Evolutionary conservation across 208 protist species (phyloP).

Genomic region (Leishmania mexicana): DNA sequence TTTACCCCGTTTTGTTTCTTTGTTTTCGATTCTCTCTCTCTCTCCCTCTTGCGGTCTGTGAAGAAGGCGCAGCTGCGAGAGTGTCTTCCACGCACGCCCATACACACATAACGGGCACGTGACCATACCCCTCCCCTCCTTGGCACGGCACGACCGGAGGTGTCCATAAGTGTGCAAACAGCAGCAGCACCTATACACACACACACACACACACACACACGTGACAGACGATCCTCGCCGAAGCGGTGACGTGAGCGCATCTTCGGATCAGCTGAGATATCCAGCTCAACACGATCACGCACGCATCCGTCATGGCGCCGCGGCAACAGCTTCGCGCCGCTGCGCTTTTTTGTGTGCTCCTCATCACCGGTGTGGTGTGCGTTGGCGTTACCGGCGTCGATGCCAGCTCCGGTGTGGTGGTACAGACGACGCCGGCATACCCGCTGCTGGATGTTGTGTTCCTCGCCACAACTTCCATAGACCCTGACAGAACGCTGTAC

Average conservation of each 20-base stretch:
- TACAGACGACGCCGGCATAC: constrained; percentile 28
- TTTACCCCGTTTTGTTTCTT: neutral
- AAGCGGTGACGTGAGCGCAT: neutral
- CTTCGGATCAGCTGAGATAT: neutral
- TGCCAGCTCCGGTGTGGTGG: constrained; percentile 7
- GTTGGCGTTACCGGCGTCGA: neutral
- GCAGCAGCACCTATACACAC: neutral
- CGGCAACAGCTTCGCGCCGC: neutral
- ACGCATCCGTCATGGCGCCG: neutral
- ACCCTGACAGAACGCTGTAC: constrained; percentile 41
- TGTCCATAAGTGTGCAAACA: neutral
- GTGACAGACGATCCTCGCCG: neutral
- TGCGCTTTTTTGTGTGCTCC: neutral
- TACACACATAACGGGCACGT: neutral
- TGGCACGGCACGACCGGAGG: neutral
- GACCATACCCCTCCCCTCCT: neutral
- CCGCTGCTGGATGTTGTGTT: constrained; percentile 67
- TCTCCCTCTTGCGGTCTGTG: neutral
- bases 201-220: neutral
- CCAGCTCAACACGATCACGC: neutral
- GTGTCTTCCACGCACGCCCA: neutral
- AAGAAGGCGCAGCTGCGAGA: neutral
- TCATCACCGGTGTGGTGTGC: neutral
- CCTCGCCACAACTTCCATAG: constrained; percentile 31
- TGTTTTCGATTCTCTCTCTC: neutral